Percentiles rank a stretch among this genome's conserved stretches.
phyloP scores from a whole-genome alignment of 75 land plant genomes.

The Picea sitchensis region DNA sequence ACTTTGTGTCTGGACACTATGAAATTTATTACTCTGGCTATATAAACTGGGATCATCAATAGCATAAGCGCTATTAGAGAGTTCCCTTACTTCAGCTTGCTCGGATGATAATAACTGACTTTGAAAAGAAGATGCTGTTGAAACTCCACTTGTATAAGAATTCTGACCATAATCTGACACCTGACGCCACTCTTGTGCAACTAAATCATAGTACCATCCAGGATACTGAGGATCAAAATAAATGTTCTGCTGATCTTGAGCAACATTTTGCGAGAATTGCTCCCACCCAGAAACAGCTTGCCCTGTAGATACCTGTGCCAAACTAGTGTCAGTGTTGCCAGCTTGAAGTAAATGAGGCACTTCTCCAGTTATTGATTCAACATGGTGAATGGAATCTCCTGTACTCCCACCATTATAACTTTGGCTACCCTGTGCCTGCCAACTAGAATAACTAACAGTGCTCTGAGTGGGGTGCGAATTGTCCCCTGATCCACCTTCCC shows the following conservation, averaged over 20 bases:
- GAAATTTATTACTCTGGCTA: slow-evolving; percentile 2
- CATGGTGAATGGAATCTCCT: background rate
- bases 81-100: background rate
- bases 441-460: slow-evolving; percentile 4
- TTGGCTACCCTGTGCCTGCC: background rate
- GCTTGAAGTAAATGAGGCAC: slow-evolving; percentile 6
- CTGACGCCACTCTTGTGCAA: slow-evolving; percentile 50
- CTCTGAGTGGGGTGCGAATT: background rate
- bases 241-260: slow-evolving; percentile 26
- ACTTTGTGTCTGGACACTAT: background rate
- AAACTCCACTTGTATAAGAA: background rate
- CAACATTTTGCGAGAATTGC: slow-evolving; percentile 2
- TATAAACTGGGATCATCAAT: background rate
- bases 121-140: background rate
- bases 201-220: slow-evolving; percentile 79
- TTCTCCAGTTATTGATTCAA: background rate
- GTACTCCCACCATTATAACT: background rate
- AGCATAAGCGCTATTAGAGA: background rate
- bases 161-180: slow-evolving; percentile 22
- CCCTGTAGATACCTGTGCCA: slow-evolving; percentile 10
- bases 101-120: background rate
- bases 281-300: slow-evolving; percentile 1
- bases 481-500: background rate
- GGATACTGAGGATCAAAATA: slow-evolving; percentile 70
- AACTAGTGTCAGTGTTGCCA: background rate